These are phyloP conservation scores for Epichloe coenophiala DNA, from an alignment of 2,329 filamentous ascomycete species.

Conservation along the genomic window DNA sequence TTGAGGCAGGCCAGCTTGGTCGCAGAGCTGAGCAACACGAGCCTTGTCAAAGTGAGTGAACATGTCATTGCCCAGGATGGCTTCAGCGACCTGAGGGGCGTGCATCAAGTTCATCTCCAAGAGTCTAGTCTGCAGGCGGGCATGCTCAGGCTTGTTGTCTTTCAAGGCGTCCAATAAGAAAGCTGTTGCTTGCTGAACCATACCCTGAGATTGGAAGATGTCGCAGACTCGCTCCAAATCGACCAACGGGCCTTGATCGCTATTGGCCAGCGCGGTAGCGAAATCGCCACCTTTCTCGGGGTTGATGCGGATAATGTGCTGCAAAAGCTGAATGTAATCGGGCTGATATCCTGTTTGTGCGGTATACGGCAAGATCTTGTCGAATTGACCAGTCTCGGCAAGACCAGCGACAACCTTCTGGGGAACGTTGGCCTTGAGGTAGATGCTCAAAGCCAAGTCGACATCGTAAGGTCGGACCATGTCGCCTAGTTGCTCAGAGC, in stretches of 20 bases:
- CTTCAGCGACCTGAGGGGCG: conserved; percentile 93
- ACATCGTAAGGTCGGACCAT: conserved; percentile 83
- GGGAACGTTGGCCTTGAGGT: conserved; percentile 77
- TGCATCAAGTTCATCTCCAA: conserved; percentile 97
- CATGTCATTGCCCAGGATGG: conserved; percentile 96
- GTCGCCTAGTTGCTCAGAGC: conserved; percentile 92
- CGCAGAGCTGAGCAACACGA: conserved; percentile 79
- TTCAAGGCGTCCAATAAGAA: conserved; percentile 93
- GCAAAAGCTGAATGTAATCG: conserved; percentile 85
- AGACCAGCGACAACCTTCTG: conserved; percentile 93
- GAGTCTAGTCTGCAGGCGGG: conserved; percentile 80
- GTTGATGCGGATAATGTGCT: conserved; percentile 83
- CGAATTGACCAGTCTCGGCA: conserved; percentile 91
- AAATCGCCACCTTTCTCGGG: conserved; percentile 93
- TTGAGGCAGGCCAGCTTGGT: conserved; percentile 77
- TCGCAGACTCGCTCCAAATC: conserved; percentile 93
- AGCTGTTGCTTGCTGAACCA: conserved; percentile 96
- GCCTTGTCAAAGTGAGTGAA: conserved; percentile 93
- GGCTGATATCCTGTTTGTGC: conserved; percentile 77
- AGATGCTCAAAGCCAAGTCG: conserved; percentile 75
- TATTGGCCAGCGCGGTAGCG: conserved; percentile 79
- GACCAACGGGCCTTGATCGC: conserved; percentile 74
- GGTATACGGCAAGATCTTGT: conserved; percentile 89
- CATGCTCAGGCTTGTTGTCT: conserved; percentile 89
- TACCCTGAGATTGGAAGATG: conserved; percentile 94